Percentiles rank a stretch among this genome's conserved stretches.
phyloP scores from a whole-genome alignment of 148 eudicot species.

The Selenicereus undatus region DNA sequence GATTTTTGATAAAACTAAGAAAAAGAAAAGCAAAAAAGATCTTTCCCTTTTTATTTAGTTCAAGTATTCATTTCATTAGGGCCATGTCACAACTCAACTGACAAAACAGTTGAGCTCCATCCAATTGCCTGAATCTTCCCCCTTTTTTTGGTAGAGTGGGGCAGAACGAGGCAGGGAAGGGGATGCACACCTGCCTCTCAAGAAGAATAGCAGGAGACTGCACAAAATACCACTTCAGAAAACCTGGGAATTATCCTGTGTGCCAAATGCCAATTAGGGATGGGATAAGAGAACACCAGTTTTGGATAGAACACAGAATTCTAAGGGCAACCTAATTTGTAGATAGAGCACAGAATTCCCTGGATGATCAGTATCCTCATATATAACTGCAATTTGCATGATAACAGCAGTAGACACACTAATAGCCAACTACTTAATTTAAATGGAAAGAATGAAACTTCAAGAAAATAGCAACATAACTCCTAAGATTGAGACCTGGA shows the following conservation, averaged over 20 bases:
- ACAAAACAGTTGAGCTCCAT: not conserved
- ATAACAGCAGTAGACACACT: no score
- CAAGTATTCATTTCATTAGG: not conserved
- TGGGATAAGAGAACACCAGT: not conserved
- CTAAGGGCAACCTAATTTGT: not conserved
- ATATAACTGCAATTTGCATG: no score
- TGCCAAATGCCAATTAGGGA: not conserved
- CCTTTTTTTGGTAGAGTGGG: not conserved
- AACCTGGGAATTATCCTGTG: not conserved
- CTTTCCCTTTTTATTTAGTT: no score
- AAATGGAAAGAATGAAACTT: no score
- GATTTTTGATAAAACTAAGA: no score
- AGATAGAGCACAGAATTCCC: not conserved
- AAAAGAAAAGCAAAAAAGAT: no score
- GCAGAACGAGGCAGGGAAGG: not conserved
- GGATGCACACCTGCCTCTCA: not conserved
- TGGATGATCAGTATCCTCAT: no score
- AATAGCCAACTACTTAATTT: no score
- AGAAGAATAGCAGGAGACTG: not conserved
- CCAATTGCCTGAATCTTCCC: not conserved
- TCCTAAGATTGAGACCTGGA: no score
- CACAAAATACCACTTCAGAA: not conserved
- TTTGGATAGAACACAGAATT: not conserved
- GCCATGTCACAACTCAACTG: not conserved
- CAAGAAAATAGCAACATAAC: no score